phyloP scores from a whole-genome alignment of 192 early-diverging fungal genomes.

The Umbelopsis sp. region DNA sequence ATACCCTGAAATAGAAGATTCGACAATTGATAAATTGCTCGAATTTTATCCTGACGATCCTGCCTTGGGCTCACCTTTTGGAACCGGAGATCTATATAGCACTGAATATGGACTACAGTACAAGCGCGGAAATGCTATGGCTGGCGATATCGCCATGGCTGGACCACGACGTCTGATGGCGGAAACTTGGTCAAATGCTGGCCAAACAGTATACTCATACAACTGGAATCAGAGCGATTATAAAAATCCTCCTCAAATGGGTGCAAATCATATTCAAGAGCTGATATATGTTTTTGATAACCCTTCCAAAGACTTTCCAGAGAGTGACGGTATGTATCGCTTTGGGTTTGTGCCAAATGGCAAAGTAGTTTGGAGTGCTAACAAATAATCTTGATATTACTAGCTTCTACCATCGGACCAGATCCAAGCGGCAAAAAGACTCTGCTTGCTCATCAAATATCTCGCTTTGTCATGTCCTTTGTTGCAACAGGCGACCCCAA shows the following conservation, averaged over 20 bases:
- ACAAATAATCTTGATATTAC: neutral
- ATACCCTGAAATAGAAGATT: neutral
- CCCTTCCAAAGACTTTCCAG: neutral
- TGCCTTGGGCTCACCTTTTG: neutral
- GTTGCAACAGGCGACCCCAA: conserved; percentile 20
- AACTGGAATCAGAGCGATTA: conserved; percentile 21
- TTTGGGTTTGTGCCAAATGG: neutral
- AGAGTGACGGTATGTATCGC: neutral
- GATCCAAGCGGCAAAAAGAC: conserved; percentile 19
- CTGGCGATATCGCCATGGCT: conserved; percentile 2
- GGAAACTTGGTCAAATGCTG: conserved; percentile 13
- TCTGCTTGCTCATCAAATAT: neutral
- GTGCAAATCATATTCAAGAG: conserved; percentile 8
- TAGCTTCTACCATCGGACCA: conserved; percentile 3
- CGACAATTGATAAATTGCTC: neutral
- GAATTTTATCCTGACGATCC: conserved; percentile 4
- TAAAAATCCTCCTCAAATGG: neutral
- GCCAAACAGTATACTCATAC: conserved; percentile 5
- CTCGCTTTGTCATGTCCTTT: conserved; percentile 22
- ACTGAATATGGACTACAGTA: conserved; percentile 3
- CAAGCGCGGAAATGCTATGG: neutral
- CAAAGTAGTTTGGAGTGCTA: neutral
- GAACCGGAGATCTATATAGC: conserved; percentile 16
- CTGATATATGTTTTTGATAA: conserved; percentile 21
- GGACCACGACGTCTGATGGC: conserved; percentile 8